Evolutionary conservation across 192 early-diverging fungal species (phyloP), one percentile per base, ranked within the genome.

Genomic region (Linnemannia elongata): DNA sequence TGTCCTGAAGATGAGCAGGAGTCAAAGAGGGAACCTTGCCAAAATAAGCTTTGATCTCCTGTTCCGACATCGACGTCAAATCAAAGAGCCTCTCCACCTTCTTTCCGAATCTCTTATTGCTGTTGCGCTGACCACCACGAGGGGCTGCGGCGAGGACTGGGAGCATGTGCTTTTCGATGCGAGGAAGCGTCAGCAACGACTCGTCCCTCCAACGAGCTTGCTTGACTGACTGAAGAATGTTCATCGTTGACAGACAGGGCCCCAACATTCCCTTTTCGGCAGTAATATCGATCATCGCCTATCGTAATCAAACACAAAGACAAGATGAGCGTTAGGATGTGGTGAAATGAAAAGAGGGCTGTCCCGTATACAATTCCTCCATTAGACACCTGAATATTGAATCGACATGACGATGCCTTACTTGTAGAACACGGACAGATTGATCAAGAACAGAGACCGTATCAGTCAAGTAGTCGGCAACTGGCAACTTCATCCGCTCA

Each of bases 281-380:
- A 4, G 92, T 82, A 33, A 97, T 91, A 85, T 99, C 97, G 66
- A 99, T 93, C 97, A 99, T 98, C 30, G 99, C 98, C 91, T 95
- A 92, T 13, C 60, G n/a, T 68, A 33, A 73, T 30, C 12, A 30
- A 76, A 76, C 3, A 27, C 47, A 38, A 60, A 49, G 35, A 30
- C 71, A 81, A 52, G 68, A 81, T 36, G 68, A 47, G 73, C n/a
- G 66, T 45, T 60, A 72, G 35, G 33, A 3, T 35, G 17, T 45
- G 52, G 33, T 18, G 41, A 41, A 24, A 47, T 35, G 24, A 36
- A 30, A n/a, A 44, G 30, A 6, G 22, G 22, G 33, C 13, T 12
- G 1, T 57, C 41, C 27, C 2, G 36, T 63, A 39, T 15, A 54
- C 39, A 27, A 1, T 42, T 18, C 10, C 20, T 60, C 18, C 7